phyloP scores from a whole-genome alignment of 1,139 yeast genomes.

The Geotrichum reessii region DNA sequence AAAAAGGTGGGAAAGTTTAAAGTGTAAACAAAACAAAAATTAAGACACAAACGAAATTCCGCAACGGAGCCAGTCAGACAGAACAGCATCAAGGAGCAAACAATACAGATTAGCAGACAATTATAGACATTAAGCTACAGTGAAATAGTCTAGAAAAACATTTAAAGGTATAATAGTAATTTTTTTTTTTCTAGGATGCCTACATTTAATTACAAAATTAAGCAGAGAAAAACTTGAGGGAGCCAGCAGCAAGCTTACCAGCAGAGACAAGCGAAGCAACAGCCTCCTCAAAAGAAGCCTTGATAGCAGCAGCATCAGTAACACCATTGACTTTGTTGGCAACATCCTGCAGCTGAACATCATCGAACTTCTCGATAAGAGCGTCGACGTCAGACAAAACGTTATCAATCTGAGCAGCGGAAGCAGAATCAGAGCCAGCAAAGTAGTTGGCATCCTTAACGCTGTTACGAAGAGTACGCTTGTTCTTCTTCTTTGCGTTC shows the following conservation, averaged over 20 bases:
- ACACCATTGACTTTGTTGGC: conserved; percentile 55
- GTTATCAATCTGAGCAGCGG: conserved; percentile 51
- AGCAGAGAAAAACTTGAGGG: conserved; percentile 18
- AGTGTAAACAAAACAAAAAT: not conserved
- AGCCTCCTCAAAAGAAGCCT: conserved; percentile 47
- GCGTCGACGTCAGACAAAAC: conserved; percentile 61
- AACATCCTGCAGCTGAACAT: conserved; percentile 61
- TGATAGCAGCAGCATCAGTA: conserved; percentile 47
- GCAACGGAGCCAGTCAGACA: too few relatives aligned
- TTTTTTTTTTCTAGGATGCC: not conserved
- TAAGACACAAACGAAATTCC: too few relatives aligned
- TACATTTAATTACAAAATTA: conserved; percentile 2
- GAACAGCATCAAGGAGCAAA: too few relatives aligned
- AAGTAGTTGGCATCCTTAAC: conserved; percentile 83
- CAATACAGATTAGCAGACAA: not conserved
- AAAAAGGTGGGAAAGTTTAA: not conserved
- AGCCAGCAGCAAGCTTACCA: conserved; percentile 35
- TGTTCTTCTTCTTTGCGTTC: conserved; percentile 95
- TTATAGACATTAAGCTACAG: not conserved
- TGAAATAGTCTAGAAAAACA: not conserved
- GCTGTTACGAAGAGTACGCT: conserved; percentile 80
- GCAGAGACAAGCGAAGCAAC: conserved; percentile 42
- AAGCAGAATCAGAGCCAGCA: conserved; percentile 48
- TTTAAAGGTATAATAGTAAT: not conserved
- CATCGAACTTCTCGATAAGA: conserved; percentile 74